These are phyloP conservation scores for Hypoxylon rubiginosum DNA, from an alignment of 2,329 filamentous ascomycete species.

Conservation along the genomic window DNA sequence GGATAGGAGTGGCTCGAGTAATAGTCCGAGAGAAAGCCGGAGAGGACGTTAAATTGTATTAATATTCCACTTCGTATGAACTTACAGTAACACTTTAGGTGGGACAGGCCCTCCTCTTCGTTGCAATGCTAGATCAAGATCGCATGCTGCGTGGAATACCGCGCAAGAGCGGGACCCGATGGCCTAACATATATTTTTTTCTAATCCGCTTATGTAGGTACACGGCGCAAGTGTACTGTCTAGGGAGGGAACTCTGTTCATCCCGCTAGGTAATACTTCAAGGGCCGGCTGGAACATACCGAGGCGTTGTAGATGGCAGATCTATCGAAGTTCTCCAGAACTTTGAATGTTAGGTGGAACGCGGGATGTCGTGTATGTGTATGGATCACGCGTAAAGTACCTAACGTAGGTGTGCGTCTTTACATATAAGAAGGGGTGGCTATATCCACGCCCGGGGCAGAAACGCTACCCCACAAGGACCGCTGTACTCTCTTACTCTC, in stretches of 20 bases:
- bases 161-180: slow-evolving; percentile 37
- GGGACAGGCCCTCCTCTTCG: slow-evolving; percentile 20
- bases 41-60: slow-evolving; percentile 6
- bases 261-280: slow-evolving; percentile 38
- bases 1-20: slow-evolving; percentile 11
- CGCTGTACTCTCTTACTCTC: too few species aligned
- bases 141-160: slow-evolving; percentile 36
- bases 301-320: slow-evolving; percentile 16
- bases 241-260: slow-evolving; percentile 17
- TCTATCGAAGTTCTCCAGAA: slow-evolving; percentile 28
- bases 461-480: slow-evolving; percentile 30
- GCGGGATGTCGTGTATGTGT: slow-evolving; percentile 33
- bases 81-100: slow-evolving; percentile 19
- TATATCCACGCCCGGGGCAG: background rate
- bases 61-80: slow-evolving; percentile 4
- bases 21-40: slow-evolving; percentile 27
- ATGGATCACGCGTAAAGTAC: background rate
- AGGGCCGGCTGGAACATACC: slow-evolving; percentile 24
- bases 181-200: slow-evolving; percentile 34
- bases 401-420: background rate
- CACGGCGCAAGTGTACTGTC: slow-evolving; percentile 12
- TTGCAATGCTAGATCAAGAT: slow-evolving; percentile 41
- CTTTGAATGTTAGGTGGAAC: slow-evolving; percentile 1
- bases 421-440: background rate
- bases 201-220: slow-evolving; percentile 25